Evolutionary conservation across 768 basidiomycete species (phyloP), one percentile per base, ranked within the genome.

Genomic region (Xerocomellus amylosporus): DNA sequence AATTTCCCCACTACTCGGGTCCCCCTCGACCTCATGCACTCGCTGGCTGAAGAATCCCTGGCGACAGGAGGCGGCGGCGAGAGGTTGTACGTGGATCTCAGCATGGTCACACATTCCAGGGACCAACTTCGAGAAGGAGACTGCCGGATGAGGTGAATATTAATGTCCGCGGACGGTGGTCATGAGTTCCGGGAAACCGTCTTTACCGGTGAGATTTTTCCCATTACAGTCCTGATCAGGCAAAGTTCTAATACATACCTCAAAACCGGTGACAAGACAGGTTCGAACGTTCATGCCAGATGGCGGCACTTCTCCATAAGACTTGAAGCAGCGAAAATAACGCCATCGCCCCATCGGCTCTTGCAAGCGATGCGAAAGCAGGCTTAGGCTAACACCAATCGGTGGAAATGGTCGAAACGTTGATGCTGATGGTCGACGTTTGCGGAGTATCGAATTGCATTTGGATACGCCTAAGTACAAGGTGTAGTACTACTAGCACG

Each of bases 291-390:
- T 53, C 42, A 42, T 46, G 9, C n/a, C 19, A 33, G 9, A 20
- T 38, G 20, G 8, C 9, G 15, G 24, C 34, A 24, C 4, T 24
- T 24, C 31, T 31, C 48, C 31, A 36, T 13, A 28, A 41, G n/a
- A n/a, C n/a, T n/a, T n/a, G n/a, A n/a, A n/a, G 37, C 14, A 22
- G 47, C 57, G 47, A 42, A 49, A 53, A 53, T 38, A 28, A 24
- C 53, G 45, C 48, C 31, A 30, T 46, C 20, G 42, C 14, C 43
- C 8, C 22, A 14, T 22, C 45, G 31, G 24, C 26, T n/a, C n/a
- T 24, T 8, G 37, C 17, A 28, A 26, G 8, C 41, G 19, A 24
- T 12, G 19, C 17, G 22, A 15, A 46, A 46, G 19, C 6, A 20
- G 7, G 26, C 48, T 30, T 2, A 24, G n/a, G n/a, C 24, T 24